Evolutionary conservation across 345 rosid genomes (phyloP), one percentile per base, ranked within the genome.

Genomic region (Anacardium occidentale): DNA sequence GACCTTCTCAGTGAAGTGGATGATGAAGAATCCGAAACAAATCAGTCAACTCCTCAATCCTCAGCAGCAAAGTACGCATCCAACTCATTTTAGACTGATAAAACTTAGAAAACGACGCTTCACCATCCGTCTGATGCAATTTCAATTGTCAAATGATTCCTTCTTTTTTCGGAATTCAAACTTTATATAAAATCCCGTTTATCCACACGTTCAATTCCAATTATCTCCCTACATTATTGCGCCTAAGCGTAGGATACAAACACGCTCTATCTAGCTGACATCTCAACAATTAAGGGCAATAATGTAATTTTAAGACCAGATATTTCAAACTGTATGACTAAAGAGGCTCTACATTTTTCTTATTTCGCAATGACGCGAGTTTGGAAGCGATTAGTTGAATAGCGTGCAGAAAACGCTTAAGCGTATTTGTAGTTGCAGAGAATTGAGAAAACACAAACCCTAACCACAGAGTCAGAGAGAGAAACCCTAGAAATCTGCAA

Each of bases 341-440:
- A 5, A 59, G 14, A 25, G 25, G 45, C 69, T 44, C 48, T 71
- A 15, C 3, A 13, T 14, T n/a, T 58, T 29, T 11, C 7, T 26
- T 6, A 32, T 6, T 12, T 50, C 13, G 24, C 18, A 17, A 1
- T 0, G 32, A 22, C 8, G 81, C 70, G 74, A 50, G 48, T 48
- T 3, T 24, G 58, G 53, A 22, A 47, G n/a, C 10, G 50, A 34
- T 62, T 55, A 26, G 18, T 25, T 63, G 44, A 70, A 44, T 70
- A 59, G 85, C 85, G 80, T 79, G 59, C 59, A 76, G 45, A 50
- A 24, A 74, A 79, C 83, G 32, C 32, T n/a, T n/a, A n/a, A n/a
- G 25, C 52, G 25, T 69, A 56, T 45, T 45, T 51, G 25, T 47
- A 52, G 34, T 55, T 2, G 62, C 71, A 15, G 66, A 15, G 14